A percentile compares a stretch with the other conserved stretches of the same genome.
Evolutionary conservation across 345 rosid species (phyloP).

Genomic region (Lepidium sativum): DNA sequence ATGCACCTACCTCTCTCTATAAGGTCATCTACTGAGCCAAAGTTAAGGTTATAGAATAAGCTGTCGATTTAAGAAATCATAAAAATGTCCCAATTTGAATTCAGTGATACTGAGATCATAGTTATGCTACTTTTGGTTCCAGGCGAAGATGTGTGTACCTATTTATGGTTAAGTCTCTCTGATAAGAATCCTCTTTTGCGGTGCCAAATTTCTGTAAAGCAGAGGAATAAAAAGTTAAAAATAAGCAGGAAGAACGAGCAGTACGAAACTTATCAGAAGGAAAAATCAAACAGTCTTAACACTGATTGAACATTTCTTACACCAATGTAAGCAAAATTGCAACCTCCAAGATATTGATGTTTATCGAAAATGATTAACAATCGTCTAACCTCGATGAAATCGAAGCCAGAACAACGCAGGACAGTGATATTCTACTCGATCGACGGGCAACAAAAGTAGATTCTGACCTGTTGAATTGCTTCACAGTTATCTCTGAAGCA

Average conservation of each 20-base stretch:
- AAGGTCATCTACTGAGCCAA: constrained; percentile 51
- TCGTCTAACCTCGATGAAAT: not conserved
- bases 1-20: constrained; percentile 58
- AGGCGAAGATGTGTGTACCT: constrained; percentile 36
- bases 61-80: constrained; percentile 34
- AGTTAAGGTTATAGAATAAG: constrained; percentile 70
- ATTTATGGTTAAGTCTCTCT: constrained; percentile 76
- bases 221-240: too few relatives aligned
- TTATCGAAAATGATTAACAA: not conserved
- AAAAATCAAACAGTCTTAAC: not conserved
- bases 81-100: not conserved
- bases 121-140: not conserved
- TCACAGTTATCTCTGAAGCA: too few relatives aligned
- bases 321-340: not conserved
- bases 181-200: constrained; percentile 66
- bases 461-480: constrained; percentile 8
- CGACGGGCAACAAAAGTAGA: not conserved
- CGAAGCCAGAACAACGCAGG: not conserved
- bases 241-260: not conserved
- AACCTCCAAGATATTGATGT: not conserved
- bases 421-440: constrained; percentile 6
- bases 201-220: constrained; percentile 81
- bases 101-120: too few relatives aligned
- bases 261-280: not conserved
- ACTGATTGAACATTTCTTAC: not conserved